These are phyloP conservation scores for Crucihimalaya himalaica DNA, from an alignment of 345 rosid genomes.

Conservation along the genomic window DNA sequence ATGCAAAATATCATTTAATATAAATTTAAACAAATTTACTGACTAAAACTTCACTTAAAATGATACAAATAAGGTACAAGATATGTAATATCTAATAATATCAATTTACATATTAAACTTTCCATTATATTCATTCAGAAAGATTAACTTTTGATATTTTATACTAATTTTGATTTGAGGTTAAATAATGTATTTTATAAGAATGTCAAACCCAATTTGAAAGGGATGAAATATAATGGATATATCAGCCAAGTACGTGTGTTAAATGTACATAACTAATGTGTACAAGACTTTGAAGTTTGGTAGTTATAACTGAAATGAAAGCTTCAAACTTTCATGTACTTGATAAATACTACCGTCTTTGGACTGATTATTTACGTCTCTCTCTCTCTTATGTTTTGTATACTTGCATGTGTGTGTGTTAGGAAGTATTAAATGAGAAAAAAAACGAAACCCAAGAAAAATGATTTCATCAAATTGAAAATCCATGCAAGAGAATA, in stretches of 20 bases:
- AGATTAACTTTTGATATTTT: not conserved
- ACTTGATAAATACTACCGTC: conserved; percentile 29
- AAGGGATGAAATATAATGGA: not conserved
- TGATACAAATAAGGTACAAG: not conserved
- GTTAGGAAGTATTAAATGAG: conserved; percentile 14
- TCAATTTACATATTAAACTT: not conserved
- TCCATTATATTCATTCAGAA: not conserved
- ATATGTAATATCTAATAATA: not conserved
- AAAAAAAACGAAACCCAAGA: conserved; percentile 35
- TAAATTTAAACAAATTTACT: no score
- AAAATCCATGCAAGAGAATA: conserved; percentile 33
- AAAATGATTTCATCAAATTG: conserved; percentile 20
- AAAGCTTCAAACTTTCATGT: conserved; percentile 39
- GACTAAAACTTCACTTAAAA: not conserved
- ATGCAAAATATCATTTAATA: not conserved
- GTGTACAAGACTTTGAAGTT: not conserved
- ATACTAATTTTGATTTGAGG: not conserved
- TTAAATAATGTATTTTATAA: no score
- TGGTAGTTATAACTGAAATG: not conserved
- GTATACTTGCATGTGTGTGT: not conserved
- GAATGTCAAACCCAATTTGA: not conserved
- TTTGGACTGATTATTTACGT: conserved; percentile 27
- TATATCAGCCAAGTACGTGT: not conserved
- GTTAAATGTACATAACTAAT: not conserved
- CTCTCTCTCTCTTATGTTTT: conserved; percentile 18